Evolutionary conservation across 176 grass and related monocot genomes (phyloP), one percentile per base, ranked within the genome.

Genomic region (Avena atlantica): DNA sequence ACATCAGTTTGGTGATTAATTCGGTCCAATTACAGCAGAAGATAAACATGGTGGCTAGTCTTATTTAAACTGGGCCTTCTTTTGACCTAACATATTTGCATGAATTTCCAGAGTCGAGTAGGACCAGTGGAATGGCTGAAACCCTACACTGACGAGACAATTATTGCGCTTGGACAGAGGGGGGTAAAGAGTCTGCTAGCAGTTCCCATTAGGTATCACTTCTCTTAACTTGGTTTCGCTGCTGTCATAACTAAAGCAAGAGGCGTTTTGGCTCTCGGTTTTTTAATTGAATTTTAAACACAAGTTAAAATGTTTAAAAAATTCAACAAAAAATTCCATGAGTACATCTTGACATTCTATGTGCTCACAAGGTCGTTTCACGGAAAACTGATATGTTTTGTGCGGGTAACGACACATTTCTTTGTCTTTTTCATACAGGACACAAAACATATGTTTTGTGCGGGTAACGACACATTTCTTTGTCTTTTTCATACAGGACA

Each of bases 81-180:
- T 90, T 49, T 80, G 29, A 64, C 21, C 11, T 64, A 64, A 76
- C 3, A 61, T 77, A 45, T 81, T 81, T 53, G 84, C 45, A 82
- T 83, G 66, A 70, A 86, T 82, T 78, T 49, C 88, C 86, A 99
- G 97, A 99, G 97, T 44, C 94, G 97, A 81, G 97, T 99, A 63
- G 97, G 97, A 67, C 50, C 74, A 77, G 97, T 99, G 29, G 97
- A 99, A 91, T 99, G 97, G 97, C 85, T 99, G 83, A 96, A 84
- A 79, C 97, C 97, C 14, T 99, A 99, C 72, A 99, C 97, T 40
- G 97, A 99, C 61, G 97, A 99, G 90, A 99, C 97, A 66, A 96
- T 99, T 86, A 56, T 99, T 93, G 92, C 96, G 62, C 94, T 99
- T 72, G 97, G 94, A 20, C 85, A 88, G 86, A 96, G 72, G 87